phyloP scores from a whole-genome alignment of 2,329 filamentous ascomycete species.

The Fusarium sp. region DNA sequence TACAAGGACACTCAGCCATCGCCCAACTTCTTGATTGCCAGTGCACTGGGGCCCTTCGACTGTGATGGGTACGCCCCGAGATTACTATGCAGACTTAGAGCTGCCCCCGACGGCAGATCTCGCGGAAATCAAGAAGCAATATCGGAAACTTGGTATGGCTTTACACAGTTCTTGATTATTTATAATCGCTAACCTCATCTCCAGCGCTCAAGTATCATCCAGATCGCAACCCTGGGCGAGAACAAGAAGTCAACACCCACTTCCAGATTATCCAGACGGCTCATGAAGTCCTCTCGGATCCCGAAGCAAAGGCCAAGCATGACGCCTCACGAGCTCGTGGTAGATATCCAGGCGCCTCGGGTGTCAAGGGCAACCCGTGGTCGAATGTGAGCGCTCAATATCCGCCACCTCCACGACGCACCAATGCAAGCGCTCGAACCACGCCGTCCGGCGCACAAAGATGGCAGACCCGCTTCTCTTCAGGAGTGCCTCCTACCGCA shows the following conservation, averaged over 20 bases:
- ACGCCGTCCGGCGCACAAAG: constrained; percentile 55
- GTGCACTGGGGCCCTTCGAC: constrained; percentile 18
- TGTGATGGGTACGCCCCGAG: constrained; percentile 62
- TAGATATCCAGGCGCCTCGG: constrained; percentile 62
- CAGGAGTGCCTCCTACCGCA: constrained; percentile 56
- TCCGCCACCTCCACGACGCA: constrained; percentile 61
- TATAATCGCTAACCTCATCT: constrained; percentile 40
- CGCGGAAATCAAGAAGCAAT: constrained; percentile 86
- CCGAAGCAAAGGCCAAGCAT: constrained; percentile 63
- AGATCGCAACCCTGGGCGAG: constrained; percentile 86
- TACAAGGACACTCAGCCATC: constrained; percentile 5
- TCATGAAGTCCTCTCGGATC: constrained; percentile 75
- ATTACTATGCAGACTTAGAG: constrained; percentile 89
- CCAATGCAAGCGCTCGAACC: constrained; percentile 34
- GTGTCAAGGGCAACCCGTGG: constrained; percentile 69
- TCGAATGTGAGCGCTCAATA: constrained; percentile 61
- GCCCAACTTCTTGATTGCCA: constrained; percentile 10
- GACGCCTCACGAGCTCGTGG: constrained; percentile 58
- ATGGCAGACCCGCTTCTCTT: constrained; percentile 57
- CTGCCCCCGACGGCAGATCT: constrained; percentile 73
- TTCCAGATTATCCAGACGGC: constrained; percentile 90
- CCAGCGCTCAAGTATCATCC: constrained; percentile 86
- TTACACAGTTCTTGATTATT: background rate
- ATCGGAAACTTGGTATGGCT: constrained; percentile 78
- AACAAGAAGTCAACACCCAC: constrained; percentile 80